Percentiles rank a stretch among this genome's conserved stretches.
Evolutionary conservation across 805 yeast genomes (phyloP).

Genomic region (Wickerhamomyces sydowiorum): DNA sequence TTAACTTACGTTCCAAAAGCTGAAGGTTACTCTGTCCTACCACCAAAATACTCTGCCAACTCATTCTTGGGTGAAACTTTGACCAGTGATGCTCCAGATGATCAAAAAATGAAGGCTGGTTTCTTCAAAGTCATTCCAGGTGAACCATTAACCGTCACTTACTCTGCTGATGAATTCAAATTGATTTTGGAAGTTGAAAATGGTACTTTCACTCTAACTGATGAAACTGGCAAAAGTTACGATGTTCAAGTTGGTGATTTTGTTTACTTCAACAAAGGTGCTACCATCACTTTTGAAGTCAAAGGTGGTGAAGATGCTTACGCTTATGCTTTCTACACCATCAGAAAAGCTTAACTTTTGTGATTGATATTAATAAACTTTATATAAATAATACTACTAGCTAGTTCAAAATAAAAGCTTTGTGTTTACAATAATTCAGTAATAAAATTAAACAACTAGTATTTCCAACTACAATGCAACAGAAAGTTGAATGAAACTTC

Average conservation of each 20-base stretch:
- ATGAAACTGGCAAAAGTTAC: conserved; percentile 54
- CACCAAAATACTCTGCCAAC: conserved; percentile 54
- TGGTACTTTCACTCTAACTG: conserved; percentile 38
- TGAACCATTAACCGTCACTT: conserved; percentile 54
- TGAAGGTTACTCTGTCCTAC: conserved; percentile 45
- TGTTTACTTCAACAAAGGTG: conserved; percentile 56
- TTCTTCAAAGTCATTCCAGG: conserved; percentile 62
- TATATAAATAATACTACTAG: too few relatives aligned
- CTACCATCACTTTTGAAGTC: conserved; percentile 53
- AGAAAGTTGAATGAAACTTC: too few relatives aligned
- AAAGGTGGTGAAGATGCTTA: conserved; percentile 54
- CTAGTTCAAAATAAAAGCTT: too few relatives aligned
- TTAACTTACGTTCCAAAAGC: conserved; percentile 44
- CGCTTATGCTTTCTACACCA: conserved; percentile 9
- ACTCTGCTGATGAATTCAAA: conserved; percentile 58
- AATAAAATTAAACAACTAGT: too few relatives aligned
- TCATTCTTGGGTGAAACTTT: conserved; percentile 58
- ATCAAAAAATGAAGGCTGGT: conserved; percentile 53
- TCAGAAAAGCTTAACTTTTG: background rate
- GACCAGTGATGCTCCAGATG: conserved; percentile 50
- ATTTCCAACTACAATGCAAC: too few relatives aligned
- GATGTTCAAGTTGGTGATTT: conserved; percentile 55
- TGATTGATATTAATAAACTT: too few relatives aligned
- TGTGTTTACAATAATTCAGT: too few relatives aligned
- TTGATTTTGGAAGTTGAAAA: conserved; percentile 59